phyloP scores from a whole-genome alignment of 2,329 filamentous ascomycete species.

The Xylaria sp. region DNA sequence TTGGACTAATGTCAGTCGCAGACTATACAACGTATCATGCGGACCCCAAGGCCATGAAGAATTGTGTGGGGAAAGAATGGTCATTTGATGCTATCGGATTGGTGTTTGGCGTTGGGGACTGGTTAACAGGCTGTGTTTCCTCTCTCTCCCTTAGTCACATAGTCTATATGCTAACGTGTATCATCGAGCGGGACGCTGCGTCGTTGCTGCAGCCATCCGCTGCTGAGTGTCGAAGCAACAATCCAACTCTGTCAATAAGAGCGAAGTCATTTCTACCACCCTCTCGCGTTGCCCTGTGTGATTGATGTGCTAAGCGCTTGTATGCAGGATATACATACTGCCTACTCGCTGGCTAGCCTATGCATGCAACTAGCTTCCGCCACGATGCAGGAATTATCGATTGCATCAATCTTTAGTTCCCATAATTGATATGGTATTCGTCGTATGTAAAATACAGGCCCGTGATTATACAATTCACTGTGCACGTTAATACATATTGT shows the following conservation, averaged over 20 bases:
- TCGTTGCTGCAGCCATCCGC: constrained; percentile 25
- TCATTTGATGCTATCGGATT: constrained; percentile 22
- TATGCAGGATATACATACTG: constrained; percentile 26
- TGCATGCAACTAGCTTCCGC: constrained; percentile 6
- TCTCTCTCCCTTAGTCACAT: constrained; percentile 43
- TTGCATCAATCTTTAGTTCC: background rate
- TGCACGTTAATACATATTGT: constrained; percentile 21
- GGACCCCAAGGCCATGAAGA: constrained; percentile 33
- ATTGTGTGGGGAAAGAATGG: constrained; percentile 22
- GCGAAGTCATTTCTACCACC: constrained; percentile 31
- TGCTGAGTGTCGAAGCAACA: constrained; percentile 24
- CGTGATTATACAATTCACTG: constrained; percentile 2
- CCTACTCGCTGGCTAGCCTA: background rate
- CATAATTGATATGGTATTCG: constrained; percentile 13
- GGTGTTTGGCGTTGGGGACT: constrained; percentile 39
- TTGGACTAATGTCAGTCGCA: constrained; percentile 66
- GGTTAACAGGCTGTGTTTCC: constrained; percentile 50
- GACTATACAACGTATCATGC: constrained; percentile 33
- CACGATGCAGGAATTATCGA: background rate
- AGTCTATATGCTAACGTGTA: constrained; percentile 51
- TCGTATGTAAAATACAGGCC: background rate
- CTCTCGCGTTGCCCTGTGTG: constrained; percentile 7
- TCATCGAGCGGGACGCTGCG: constrained; percentile 36
- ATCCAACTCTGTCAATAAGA: constrained; percentile 28
- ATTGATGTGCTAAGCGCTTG: constrained; percentile 36